These are phyloP conservation scores for Ogataea sp. DNA, from an alignment of 805 yeast genomes.

Conservation along the genomic window DNA sequence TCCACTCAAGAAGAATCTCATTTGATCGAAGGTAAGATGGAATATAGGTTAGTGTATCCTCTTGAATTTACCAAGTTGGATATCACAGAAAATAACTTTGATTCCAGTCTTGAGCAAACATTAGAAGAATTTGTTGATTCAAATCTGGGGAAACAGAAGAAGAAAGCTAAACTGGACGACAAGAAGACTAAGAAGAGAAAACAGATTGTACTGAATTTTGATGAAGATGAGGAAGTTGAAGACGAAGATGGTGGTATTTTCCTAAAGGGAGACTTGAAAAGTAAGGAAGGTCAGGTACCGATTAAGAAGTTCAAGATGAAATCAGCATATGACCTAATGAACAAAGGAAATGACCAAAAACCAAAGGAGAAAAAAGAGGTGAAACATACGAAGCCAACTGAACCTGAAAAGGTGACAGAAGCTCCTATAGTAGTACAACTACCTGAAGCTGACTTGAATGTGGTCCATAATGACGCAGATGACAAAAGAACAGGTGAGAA, in stretches of 20 bases:
- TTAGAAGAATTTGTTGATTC: slow-evolving; percentile 4
- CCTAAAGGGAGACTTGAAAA: not conserved
- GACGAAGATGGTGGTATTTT: not conserved
- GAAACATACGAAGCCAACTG: not conserved
- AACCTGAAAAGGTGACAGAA: not conserved
- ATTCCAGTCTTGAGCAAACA: not conserved
- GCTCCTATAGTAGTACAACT: no score
- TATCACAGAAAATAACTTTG: not conserved
- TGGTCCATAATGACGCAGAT: no score
- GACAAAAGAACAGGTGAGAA: no score
- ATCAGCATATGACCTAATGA: slow-evolving; percentile 32
- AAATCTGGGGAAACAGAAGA: no score
- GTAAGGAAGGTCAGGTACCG: not conserved
- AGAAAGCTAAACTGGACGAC: slow-evolving; percentile 3
- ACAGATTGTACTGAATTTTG: slow-evolving; percentile 27
- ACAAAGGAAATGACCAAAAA: slow-evolving; percentile 19
- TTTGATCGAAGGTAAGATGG: not conserved
- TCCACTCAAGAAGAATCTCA: not conserved
- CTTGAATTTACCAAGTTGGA: not conserved
- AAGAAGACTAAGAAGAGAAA: slow-evolving; percentile 20
- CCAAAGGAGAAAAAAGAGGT: slow-evolving; percentile 4
- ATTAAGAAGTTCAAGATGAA: slow-evolving; percentile 24
- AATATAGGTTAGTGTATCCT: not conserved
- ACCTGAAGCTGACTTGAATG: no score
- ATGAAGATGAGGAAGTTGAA: slow-evolving; percentile 32